Evolutionary conservation across 352 stramenopile species (phyloP), one percentile per base, ranked within the genome.

Genomic region (Globisporangium paddicum): DNA sequence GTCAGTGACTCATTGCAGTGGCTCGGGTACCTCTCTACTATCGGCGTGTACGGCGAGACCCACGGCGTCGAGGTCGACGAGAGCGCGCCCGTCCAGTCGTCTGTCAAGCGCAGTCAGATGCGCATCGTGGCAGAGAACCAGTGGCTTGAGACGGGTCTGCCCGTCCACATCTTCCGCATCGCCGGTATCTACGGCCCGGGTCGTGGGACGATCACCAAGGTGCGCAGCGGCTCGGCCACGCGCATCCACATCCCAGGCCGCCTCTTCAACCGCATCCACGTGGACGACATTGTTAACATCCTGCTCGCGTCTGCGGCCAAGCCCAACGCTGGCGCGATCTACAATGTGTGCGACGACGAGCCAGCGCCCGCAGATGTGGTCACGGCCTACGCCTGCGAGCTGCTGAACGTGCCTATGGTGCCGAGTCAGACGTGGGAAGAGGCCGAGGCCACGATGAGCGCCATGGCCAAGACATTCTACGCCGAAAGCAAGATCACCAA

Each of bases 1-100:
- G 72, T 79, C 7, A 62, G 71, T 32, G 49, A 65, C 38, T 86
- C 72, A 51, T 62, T 95, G n/a, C 58, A 76, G 26, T 98, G 90
- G 90, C 64, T 96, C 46, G 91, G 72, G 13, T 98, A 98, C 65
- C 67, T 97, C 44, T 98, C 91, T 32, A 96, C 89, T 25, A 97
- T 96, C 54, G 86, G 87, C n/a, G 91, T 98, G n/a, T 98, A 98
- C 62, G 91, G 91, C 14, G 86, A 98, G 67, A 93, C 82, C 14
- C 56, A 93, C 46, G 91, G 90, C 32, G 66, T 78, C 3, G 86
- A 72, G 38, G 89, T 97, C 40, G 81, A 96, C 16, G 91, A 98
- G 68, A 75, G 65, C 4, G 78, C 83, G n/a, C 77, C 85, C 1
- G 75, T 93, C 23, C 56, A 71, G n/a, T 93, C 89, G 6, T 60